Evolutionary conservation across 352 stramenopile genomes (phyloP).

Genomic region (Phytophthora europaea): DNA sequence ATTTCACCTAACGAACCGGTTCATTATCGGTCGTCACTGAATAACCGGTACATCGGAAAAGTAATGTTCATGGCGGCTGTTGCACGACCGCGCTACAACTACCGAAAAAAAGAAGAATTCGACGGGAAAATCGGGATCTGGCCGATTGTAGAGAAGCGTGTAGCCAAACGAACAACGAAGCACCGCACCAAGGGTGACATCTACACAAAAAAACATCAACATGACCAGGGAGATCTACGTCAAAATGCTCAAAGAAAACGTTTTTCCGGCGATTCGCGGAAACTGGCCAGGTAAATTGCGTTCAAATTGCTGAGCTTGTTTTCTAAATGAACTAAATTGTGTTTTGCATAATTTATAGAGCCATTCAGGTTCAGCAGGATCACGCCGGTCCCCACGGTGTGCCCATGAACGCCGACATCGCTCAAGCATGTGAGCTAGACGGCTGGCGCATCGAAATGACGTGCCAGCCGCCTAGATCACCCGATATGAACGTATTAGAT

Average conservation of each 20-base stretch:
- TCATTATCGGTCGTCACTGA: constrained; percentile 4
- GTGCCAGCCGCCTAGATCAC: neutral
- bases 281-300: constrained; percentile 9
- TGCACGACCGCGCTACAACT: neutral
- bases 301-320: neutral
- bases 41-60: constrained; percentile 19
- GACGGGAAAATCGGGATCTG: no score
- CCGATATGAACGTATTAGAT: neutral
- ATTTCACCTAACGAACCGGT: constrained; percentile 7
- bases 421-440: neutral
- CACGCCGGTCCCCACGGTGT: constrained; percentile 12
- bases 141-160: no score
- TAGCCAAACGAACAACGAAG: no score
- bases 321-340: neutral
- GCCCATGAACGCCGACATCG: constrained; percentile 8
- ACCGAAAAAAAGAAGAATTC: no score
- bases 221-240: constrained; percentile 20
- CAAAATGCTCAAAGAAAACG: constrained; percentile 12
- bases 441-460: neutral
- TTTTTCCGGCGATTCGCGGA: constrained; percentile 15
- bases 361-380: constrained; percentile 18
- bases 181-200: constrained; percentile 9
- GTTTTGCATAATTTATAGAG: neutral
- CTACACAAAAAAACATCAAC: constrained; percentile 7
- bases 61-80: constrained; percentile 33